phyloP scores from a whole-genome alignment of 1,139 yeast genomes.

The Geotrichum europaeum region DNA sequence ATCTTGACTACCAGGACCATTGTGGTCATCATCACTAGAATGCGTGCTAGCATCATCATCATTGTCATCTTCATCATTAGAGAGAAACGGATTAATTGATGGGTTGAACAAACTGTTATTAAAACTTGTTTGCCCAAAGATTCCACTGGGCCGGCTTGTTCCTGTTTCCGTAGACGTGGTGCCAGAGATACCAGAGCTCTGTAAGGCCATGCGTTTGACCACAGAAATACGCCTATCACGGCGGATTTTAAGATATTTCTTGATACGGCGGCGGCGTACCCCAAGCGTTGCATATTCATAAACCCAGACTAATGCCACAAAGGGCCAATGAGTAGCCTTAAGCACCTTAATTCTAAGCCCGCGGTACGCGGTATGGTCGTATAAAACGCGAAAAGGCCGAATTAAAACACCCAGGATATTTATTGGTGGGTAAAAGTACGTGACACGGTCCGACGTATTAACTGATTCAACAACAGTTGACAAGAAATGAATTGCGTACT shows the following conservation, averaged over 20 bases:
- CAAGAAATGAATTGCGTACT: conserved; percentile 30
- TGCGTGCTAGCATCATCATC: not conserved
- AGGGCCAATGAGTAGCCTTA: conserved; percentile 32
- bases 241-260: conserved; percentile 6
- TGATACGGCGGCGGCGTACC: conserved; percentile 1
- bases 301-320: conserved; percentile 26
- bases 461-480: conserved; percentile 31
- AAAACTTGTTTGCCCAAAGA: not conserved
- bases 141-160: not conserved
- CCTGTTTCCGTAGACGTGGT: not conserved
- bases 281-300: conserved; percentile 23
- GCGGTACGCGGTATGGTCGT: conserved; percentile 27
- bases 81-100: not conserved
- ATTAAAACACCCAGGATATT: conserved; percentile 29
- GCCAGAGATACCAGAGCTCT: not conserved
- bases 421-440: conserved; percentile 35
- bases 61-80: conserved; percentile 2
- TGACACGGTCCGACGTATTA: conserved; percentile 32
- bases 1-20: not conserved
- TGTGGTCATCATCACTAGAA: not conserved
- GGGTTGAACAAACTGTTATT: not conserved
- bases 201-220: conserved; percentile 6
- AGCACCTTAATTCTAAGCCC: conserved; percentile 27
- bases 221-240: conserved; percentile 10
- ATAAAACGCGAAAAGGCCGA: conserved; percentile 29